Base-by-base conservation (phyloP, 2,329 filamentous ascomycete genomes). In the Dothiorella sarmentorum region DNA sequence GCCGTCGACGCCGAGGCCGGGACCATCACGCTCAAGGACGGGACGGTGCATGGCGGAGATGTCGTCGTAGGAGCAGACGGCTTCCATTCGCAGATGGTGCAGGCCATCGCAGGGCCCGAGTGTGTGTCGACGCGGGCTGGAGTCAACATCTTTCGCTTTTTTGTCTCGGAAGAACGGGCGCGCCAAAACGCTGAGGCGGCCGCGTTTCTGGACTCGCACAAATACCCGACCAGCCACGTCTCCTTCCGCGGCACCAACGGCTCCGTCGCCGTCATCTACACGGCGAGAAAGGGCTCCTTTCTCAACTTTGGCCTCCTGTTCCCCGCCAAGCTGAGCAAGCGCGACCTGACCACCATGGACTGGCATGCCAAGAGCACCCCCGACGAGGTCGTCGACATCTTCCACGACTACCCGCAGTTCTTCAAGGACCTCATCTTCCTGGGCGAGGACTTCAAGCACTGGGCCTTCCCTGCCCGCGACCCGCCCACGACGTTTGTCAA, bases 291-390 rank as follows among this genome's bases (percentile, higher is more conserved):
- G 1, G 56, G 56, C 31, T 17, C 56, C 3, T 51, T 22, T 13
- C 33, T 58, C 27, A 58, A 58, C 56, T 51, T 47, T 11, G 56
- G 42, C 43, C 56, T 58, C 7, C 56, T 58, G 10, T 40, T 47
- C 18, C 56, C 56, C 7, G 44, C 40, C 20, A 44, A 26, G 10
- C 18, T 56, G 7, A 11, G 24, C 38, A 56, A 44, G 37, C 52
- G 52, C 27, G 38, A 56, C 29, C 38, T 44, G 26, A 33, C 26
- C 3, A 44, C 38, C 26, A 56, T 56, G 52, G 52, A 56, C 40
- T 56, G 52, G 52, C 37, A 43, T n/a, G 40, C 38, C 3, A 33
- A 20, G 26, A 56, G 52, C 40, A 20, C 24, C 17, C 52, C 52
- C 27, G 38, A 56, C 26, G 52, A 56, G 38, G 52, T 56, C 7